Evolutionary conservation across 1,139 yeast genomes (phyloP), one percentile per base, ranked within the genome.

Genomic region (Candida pseudoviswanathii): DNA sequence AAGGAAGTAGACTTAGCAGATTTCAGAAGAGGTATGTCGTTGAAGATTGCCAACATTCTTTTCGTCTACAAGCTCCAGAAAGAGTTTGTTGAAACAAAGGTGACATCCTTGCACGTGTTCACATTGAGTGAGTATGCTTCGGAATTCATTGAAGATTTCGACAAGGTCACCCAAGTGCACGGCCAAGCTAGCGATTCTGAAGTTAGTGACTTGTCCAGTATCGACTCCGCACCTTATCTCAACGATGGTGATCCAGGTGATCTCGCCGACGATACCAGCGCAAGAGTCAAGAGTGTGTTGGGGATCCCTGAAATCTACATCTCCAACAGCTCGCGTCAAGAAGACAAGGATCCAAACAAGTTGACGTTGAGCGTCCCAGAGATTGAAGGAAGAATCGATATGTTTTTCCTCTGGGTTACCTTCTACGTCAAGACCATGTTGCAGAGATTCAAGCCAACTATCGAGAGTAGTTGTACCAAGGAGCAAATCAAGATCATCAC

Each of bases 371-470:
- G 57, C 5, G 59, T 75, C 2, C 74, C 77, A 0, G 77, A 73
- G 51, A 49, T 73, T 8, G 77, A 75, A 46, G 78, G 73, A 1
- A 58, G 77, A 21, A 51, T 74, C 3, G 80, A 75, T 55, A 68
- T 72, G 45, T 76, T 75, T 54, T 66, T 76, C 44, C 61, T 73
- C 3, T 77, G 81, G 80, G 75, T 79, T 58, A 49, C 65, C 2
- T 58, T 74, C 36, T 77, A 77, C 52, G 80, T 80, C 5, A 52
- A 58, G 36, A 67, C 72, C 0, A 59, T 76, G 50, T 44, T 75
- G n/a, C 61, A 67, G 43, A 61, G 63, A 45, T 73, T 73, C 52
- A 64, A 70, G 6, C 80, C 80, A 0, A 67, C 66, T 0, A 67
- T 68, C 2, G 60, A 63, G 46, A 61, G 65, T 45, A 59, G 62